Evolutionary conservation across 106 monocot species (phyloP).

Genomic region (Agapanthus africanus): DNA sequence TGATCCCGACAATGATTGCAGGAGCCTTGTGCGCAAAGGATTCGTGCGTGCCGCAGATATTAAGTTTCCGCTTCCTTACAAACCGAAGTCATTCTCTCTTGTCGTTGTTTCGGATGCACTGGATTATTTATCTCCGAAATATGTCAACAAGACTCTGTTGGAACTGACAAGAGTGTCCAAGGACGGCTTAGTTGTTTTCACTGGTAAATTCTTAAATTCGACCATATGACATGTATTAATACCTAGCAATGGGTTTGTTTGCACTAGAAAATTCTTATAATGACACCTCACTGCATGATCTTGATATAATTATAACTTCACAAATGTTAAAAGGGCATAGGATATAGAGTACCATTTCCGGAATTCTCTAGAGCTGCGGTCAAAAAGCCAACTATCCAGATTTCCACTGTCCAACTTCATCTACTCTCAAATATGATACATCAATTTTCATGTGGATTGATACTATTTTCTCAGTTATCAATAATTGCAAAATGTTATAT

Average conservation of each 20-base stretch:
- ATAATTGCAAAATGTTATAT: too few species aligned
- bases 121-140: constrained; percentile 61
- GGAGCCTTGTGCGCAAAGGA: constrained; percentile 76
- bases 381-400: too few species aligned
- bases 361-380: too few species aligned
- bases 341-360: too few species aligned
- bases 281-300: neutral
- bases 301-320: too few species aligned
- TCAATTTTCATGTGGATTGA: too few species aligned
- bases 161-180: constrained; percentile 56
- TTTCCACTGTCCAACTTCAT: too few species aligned
- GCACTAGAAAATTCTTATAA: neutral
- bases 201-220: constrained; percentile 26
- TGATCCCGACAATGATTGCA: constrained; percentile 69
- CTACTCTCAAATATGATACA: too few species aligned
- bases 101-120: constrained; percentile 61
- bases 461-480: too few species aligned
- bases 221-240: neutral
- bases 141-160: constrained; percentile 53
- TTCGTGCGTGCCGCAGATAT: constrained; percentile 74
- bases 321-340: too few species aligned
- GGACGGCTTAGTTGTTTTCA: constrained; percentile 56
- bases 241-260: neutral
- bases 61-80: constrained; percentile 56
- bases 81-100: constrained; percentile 51